A percentile compares a stretch with the other conserved stretches of the same genome.
Evolutionary conservation across 2,329 filamentous ascomycete genomes (phyloP).

Genomic region (Arthroderma sp.): DNA sequence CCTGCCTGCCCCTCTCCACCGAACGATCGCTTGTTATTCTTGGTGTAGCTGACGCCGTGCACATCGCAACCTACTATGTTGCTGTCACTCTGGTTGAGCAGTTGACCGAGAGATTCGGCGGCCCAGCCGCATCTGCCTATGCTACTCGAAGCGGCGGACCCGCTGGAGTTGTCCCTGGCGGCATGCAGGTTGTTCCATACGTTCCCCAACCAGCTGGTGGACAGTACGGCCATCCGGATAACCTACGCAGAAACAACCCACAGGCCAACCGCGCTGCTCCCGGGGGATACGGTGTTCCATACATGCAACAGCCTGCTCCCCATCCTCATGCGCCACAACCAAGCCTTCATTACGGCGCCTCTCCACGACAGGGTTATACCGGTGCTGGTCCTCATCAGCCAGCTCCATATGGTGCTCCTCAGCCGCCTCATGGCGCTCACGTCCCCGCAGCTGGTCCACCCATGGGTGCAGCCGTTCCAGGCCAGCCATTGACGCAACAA

Average conservation of each 20-base stretch:
- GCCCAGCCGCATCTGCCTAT: slow-evolving; percentile 92
- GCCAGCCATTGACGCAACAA: slow-evolving; percentile 85
- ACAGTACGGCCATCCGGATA: slow-evolving; percentile 82
- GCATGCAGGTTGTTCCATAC: slow-evolving; percentile 99
- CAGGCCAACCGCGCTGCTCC: slow-evolving; percentile 65
- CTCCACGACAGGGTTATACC: slow-evolving; percentile 64
- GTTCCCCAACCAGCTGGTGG: slow-evolving; percentile 85
- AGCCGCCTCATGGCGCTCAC: slow-evolving; percentile 46
- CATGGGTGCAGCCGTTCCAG: slow-evolving; percentile 61
- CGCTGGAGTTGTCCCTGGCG: slow-evolving; percentile 84
- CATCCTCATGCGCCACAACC: slow-evolving; percentile 45
- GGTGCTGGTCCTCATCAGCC: slow-evolving; percentile 70
- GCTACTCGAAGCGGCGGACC: slow-evolving; percentile 88
- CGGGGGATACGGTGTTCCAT: slow-evolving; percentile 56
- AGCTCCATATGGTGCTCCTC: slow-evolving; percentile 52
- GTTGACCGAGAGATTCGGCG: slow-evolving; percentile 89
- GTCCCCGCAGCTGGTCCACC: slow-evolving; percentile 58
- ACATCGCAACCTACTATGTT: slow-evolving; percentile 98
- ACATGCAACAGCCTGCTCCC: slow-evolving; percentile 56
- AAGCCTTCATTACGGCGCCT: slow-evolving; percentile 66
- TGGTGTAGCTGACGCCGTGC: slow-evolving; percentile 93
- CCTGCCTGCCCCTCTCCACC: slow-evolving; percentile 84
- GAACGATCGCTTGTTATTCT: slow-evolving; percentile 97
- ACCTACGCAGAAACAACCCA: slow-evolving; percentile 62
- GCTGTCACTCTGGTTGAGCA: slow-evolving; percentile 97